Base-by-base conservation (phyloP, 371 early-diverging fungal species). In the Blakeslea trispora region DNA sequence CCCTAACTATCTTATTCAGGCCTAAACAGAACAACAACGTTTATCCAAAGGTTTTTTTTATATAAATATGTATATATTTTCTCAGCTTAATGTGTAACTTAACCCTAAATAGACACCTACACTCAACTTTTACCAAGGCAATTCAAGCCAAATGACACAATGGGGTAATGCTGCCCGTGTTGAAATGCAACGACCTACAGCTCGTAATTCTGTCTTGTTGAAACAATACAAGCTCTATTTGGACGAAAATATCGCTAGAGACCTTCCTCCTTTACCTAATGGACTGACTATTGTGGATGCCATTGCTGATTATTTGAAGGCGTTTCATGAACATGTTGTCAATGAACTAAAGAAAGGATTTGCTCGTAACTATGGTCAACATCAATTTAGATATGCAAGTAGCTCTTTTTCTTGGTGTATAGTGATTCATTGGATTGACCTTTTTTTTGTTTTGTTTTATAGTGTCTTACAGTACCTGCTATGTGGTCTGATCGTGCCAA, bases 1-100 rank as follows among this genome's bases (percentile, higher is more conserved):
- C 28, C 28, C 3, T 28, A 23, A 22, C 5, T n/a, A 21, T 19
- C 21, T 17, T 53, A 41, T 40, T 35, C 62, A 82, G 83, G 81
- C 84, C 81, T 14, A 81, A 83, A 53, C 81, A 83, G 46, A 80
- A 76, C 49, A 80, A 75, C 53, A 72, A 71, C 47, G 68, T 81
- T 18, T 84, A 84, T 66, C 81, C 81, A 48, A 84, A 84, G 75
- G 84, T 82, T 53, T 24, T 15, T 8, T 40, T 37, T 39, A 28
- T 40, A 35, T 24, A 53, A 18, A n/a, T n/a, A n/a, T n/a, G n/a
- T n/a, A n/a, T n/a, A n/a, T n/a, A n/a, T n/a, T n/a, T n/a, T n/a
- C n/a, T n/a, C n/a, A n/a, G n/a, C n/a, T n/a, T n/a, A n/a, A n/a
- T n/a, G n/a, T 13, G 21, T 21, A 21, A 14, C 5, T 43, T 13